These are phyloP conservation scores for Talaromyces sp. DNA, from an alignment of 2,329 filamentous ascomycete species.

Conservation along the genomic window DNA sequence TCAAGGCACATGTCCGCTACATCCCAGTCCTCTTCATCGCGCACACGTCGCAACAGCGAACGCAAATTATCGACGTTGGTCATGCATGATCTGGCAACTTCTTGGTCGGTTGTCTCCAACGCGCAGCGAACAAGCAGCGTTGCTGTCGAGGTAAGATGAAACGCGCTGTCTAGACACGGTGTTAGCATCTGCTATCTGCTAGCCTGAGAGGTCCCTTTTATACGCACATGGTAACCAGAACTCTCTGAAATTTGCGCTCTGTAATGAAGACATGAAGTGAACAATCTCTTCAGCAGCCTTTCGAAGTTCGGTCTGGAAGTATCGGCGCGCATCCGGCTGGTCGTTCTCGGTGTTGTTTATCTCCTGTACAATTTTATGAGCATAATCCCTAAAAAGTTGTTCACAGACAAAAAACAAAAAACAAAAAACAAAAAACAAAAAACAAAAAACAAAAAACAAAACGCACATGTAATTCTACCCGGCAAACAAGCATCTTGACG, in stretches of 20 bases:
- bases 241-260: slow-evolving; percentile 43
- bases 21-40: slow-evolving; percentile 50
- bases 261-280: slow-evolving; percentile 44
- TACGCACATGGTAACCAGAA: slow-evolving; percentile 47
- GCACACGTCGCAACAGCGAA: slow-evolving; percentile 41
- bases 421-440: not conserved
- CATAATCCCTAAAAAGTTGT: not conserved
- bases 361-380: slow-evolving; percentile 24
- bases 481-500: slow-evolving; percentile 42
- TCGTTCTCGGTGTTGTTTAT: slow-evolving; percentile 37
- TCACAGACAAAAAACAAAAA: not conserved
- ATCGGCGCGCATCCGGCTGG: slow-evolving; percentile 43
- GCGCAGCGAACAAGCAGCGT: slow-evolving; percentile 48
- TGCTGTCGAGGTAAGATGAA: slow-evolving; percentile 49
- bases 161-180: slow-evolving; percentile 38
- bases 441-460: not conserved
- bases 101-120: slow-evolving; percentile 44
- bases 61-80: slow-evolving; percentile 44
- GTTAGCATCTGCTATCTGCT: not conserved
- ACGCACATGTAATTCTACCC: slow-evolving; percentile 42
- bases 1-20: slow-evolving; percentile 51
- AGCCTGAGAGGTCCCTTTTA: slow-evolving; percentile 3
- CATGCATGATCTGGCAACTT: slow-evolving; percentile 42
- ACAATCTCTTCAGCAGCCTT: slow-evolving; percentile 42
- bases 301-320: slow-evolving; percentile 43